These are phyloP conservation scores for Aspergillus fischeri DNA, from an alignment of 2,329 filamentous ascomycete species.

Conservation along the genomic window DNA sequence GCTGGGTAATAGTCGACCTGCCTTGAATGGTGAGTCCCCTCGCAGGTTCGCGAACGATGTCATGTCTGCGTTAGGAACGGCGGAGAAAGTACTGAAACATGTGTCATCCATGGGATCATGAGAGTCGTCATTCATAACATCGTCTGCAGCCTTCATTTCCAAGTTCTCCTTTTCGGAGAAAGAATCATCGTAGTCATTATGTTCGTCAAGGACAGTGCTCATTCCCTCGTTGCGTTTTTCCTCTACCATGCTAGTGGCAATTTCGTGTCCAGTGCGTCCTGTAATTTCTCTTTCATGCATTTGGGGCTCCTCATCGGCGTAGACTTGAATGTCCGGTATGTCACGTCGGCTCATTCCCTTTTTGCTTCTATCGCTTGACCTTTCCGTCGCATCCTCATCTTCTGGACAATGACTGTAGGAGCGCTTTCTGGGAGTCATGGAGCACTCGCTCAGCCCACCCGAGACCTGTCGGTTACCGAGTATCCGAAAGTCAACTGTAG, in stretches of 20 bases:
- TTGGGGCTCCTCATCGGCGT: constrained; percentile 25
- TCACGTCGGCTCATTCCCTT: constrained; percentile 23
- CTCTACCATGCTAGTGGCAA: constrained; percentile 35
- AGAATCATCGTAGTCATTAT: constrained; percentile 13
- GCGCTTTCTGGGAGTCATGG: constrained; percentile 19
- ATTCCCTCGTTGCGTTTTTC: constrained; percentile 40
- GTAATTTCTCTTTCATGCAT: constrained; percentile 15
- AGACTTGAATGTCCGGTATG: constrained; percentile 21
- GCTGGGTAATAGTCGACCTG: constrained; percentile 35
- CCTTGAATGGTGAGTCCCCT: constrained; percentile 56
- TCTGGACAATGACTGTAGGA: constrained; percentile 20
- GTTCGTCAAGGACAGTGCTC: constrained; percentile 37
- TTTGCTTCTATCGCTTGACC: constrained; percentile 20
- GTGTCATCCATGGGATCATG: constrained; percentile 41
- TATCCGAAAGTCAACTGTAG: constrained; percentile 30
- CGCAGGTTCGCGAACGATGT: constrained; percentile 74
- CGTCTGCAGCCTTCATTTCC: constrained; percentile 21
- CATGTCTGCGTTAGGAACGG: constrained; percentile 70
- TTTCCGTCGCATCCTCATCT: constrained; percentile 6
- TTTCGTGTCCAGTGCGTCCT: constrained; percentile 14
- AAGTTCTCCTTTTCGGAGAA: constrained; percentile 20
- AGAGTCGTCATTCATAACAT: constrained; percentile 27
- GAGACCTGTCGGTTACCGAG: constrained; percentile 14
- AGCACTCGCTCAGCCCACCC: constrained; percentile 6
- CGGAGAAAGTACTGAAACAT: constrained; percentile 79